A percentile compares a stretch with the other conserved stretches of the same genome.
These are phyloP conservation scores for Leucosporidium yakuticum DNA, from an alignment of 768 basidiomycete genomes.

Conservation along the genomic window DNA sequence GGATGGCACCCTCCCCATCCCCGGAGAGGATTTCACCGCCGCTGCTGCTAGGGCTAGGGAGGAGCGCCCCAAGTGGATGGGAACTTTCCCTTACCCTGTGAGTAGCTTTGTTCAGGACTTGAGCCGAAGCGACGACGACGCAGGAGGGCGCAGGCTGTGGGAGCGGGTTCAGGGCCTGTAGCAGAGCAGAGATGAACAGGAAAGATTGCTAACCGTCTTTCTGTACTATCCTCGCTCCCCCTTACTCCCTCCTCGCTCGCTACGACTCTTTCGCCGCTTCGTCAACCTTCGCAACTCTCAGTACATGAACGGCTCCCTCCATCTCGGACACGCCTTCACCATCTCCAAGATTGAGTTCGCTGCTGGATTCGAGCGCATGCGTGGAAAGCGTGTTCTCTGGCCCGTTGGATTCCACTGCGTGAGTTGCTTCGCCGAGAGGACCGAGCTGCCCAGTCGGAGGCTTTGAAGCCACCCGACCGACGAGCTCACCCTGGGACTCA, in stretches of 20 bases:
- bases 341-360: conserved; percentile 97
- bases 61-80: conserved; percentile 92
- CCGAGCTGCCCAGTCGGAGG: neutral
- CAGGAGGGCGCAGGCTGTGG: too few species aligned
- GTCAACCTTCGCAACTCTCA: conserved; percentile 9
- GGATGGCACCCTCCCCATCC: conserved; percentile 48
- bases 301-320: conserved; percentile 98
- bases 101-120: neutral
- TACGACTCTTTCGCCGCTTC: too few species aligned
- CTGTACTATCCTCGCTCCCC: too few species aligned
- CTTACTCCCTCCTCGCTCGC: too few species aligned
- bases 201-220: too few species aligned
- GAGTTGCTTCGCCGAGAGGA: neutral
- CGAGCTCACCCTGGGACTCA: neutral
- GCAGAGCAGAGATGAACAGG: neutral
- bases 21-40: conserved; percentile 51
- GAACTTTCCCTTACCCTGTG: conserved; percentile 79
- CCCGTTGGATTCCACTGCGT: conserved; percentile 91
- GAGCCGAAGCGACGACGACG: neutral
- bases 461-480: neutral
- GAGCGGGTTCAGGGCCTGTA: too few species aligned
- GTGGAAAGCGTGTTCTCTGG: conserved; percentile 89
- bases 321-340: conserved; percentile 95
- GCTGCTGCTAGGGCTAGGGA: conserved; percentile 57
- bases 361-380: conserved; percentile 88